Evolutionary conservation across 371 early-diverging fungal species (phyloP), one percentile per base, ranked within the genome.

Genomic region (Mucor irregularis): DNA sequence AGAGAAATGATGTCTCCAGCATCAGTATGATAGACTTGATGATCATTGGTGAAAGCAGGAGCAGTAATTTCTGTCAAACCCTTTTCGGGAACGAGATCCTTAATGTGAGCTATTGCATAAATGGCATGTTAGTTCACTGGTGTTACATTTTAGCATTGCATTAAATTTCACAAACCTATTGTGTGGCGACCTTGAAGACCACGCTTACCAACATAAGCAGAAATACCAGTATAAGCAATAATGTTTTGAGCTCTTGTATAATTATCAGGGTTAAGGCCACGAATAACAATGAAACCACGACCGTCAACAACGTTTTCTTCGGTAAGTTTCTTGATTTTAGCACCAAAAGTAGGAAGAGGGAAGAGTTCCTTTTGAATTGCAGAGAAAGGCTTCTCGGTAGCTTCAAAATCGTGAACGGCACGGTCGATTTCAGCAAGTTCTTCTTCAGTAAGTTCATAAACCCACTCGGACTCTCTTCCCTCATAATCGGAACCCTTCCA

Each of bases 1-100:
- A 68, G 64, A 22, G 68, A 68, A n/a, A 68, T 60, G 13, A 68
- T 64, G 37, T 68, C 68, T 10, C 68, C 68, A 10, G 61, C 57
- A 57, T 68, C 68, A 0, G 68, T 68, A 34, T 68, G 68, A 28
- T 60, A 68, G 1, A 68, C 68, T 45, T 68, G 68, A 34, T 64
- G 61, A 11, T 68, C 68, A 37, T 68, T 68, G 11, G 68, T 68
- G 45, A 53, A 68, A 1, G 68, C 60, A 22, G 68, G 64, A 24
- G 64, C 64, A 29, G 56, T 31, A 19, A 68, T 64, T 31, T 64
- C 61, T 39, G 56, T 50, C 11, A 64, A 24, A 14, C 60, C 61
- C 9, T 44, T 51, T 21, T 68, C 47, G 2, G 61, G 55, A 21
- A 64, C 64, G 19, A 68, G 30, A 37, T 68, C 68, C 26, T 54